These are phyloP conservation scores for Magnusiomyces fungicola DNA, from an alignment of 1,139 yeast species.

Conservation along the genomic window DNA sequence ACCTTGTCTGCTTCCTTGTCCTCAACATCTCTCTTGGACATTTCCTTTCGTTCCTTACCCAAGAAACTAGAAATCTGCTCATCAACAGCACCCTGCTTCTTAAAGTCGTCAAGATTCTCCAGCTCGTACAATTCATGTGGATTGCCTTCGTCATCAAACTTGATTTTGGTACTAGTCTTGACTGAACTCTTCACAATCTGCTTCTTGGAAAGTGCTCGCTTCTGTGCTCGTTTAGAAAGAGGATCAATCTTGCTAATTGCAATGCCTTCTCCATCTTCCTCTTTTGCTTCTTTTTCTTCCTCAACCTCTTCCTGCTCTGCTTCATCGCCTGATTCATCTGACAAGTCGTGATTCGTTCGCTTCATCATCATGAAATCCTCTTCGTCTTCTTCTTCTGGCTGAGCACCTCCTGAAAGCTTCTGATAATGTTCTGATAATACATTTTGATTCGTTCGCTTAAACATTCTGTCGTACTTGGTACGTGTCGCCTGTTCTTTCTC, in stretches of 20 bases:
- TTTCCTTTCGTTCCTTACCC: conserved; percentile 52
- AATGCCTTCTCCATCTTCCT: conserved; percentile 50
- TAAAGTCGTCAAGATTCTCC: conserved; percentile 84
- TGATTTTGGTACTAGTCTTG: conserved; percentile 59
- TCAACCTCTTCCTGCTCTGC: conserved; percentile 74
- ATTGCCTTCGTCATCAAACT: conserved; percentile 88
- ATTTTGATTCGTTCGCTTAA: conserved; percentile 88
- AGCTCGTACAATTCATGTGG: conserved; percentile 89
- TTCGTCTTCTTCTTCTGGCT: conserved; percentile 40
- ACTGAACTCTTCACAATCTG: conserved; percentile 45
- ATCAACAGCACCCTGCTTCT: conserved; percentile 63
- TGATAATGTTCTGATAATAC: conserved; percentile 83
- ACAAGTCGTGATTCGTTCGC: conserved; percentile 63
- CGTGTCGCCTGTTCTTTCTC: conserved; percentile 45
- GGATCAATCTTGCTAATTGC: conserved; percentile 47
- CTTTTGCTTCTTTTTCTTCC: conserved; percentile 69
- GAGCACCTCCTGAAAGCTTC: conserved; percentile 40
- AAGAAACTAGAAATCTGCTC: conserved; percentile 64
- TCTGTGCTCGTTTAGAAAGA: conserved; percentile 79
- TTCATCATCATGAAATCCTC: conserved; percentile 79
- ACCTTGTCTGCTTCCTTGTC: conserved; percentile 80
- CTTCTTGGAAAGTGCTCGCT: conserved; percentile 83
- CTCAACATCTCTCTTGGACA: conserved; percentile 63
- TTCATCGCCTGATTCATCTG: conserved; percentile 68
- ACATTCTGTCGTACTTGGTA: conserved; percentile 93